Evolutionary conservation across 2,329 filamentous ascomycete genomes (phyloP), one percentile per base, ranked within the genome.

Genomic region (Trichoderma sp.): DNA sequence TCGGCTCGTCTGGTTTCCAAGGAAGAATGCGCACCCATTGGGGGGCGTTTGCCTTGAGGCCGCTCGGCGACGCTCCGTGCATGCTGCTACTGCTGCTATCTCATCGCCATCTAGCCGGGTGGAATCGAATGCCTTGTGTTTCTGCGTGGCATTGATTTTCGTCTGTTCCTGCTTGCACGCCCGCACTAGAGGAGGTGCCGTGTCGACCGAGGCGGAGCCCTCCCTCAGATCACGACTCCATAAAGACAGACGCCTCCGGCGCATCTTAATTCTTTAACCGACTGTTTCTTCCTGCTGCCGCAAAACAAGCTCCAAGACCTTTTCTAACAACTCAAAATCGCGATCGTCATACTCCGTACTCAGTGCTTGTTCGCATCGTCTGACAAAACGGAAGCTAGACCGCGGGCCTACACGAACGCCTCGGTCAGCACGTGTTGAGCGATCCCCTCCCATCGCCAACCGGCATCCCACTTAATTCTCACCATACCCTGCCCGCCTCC

Each of bases 151-250:
- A 66, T 67, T 71, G 59, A 67, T 58, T 58, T 64, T 69, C 36
- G 70, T 72, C 63, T 68, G 70, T 74, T 68, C 67, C 74, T 74
- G 65, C 64, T 69, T 67, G 36, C 72, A 73, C 75, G 73, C 73
- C 75, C 74, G 74, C 75, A 75, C 75, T 75, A 76, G 71, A 73
- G 73, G 72, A 74, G 71, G 72, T 75, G 72, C 74, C 74, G 73
- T 72, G 71, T 74, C 71, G 72, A 73, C 71, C 72, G 73, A 76
- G 73, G 73, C 74, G 73, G 74, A 71, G 74, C 73, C 64, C 64
- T 67, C 74, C 68, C 58, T 72, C 70, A 69, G 65, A 72, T 69
- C 64, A 59, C 50, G 57, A 69, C 65, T 72, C 66, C 71, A 72
- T 72, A 72, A 70, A 72, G 71, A 72, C 64, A 71, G 71, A 72